Base-by-base conservation (phyloP, 2,329 filamentous ascomycete species). In the Stemphylium vesicarium region DNA sequence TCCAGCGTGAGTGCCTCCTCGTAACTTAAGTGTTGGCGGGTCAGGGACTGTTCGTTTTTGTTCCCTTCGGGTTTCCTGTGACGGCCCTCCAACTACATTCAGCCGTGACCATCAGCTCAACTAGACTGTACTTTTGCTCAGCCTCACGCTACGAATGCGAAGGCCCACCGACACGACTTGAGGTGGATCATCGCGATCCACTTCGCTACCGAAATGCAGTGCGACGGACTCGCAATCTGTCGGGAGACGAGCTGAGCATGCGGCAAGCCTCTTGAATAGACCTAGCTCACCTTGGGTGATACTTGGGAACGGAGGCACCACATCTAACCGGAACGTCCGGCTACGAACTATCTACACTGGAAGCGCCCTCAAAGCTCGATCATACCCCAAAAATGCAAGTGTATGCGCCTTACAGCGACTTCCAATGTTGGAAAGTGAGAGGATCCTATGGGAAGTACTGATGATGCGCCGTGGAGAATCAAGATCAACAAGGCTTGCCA, bases 131-230 rank as follows among this genome's bases (percentile, higher is more conserved):
- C 18, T 40, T 42, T 24, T 43, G 18, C 41, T 32, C 42, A 47
- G 39, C 33, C 51, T 50, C 42, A 24, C 37, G 37, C 53, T 20
- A 33, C 26, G 20, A 51, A 52, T 33, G 49, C 48, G 49, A 47
- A 16, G 15, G 33, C 22, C 37, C 38, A 18, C 11, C 26, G 15
- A 47, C 20, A 33, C 24, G 22, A 36, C 36, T 4, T 35, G 42
- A 35, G 9, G 26, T 36, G 41, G 16, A 31, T 15, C 12, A 41
- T 33, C 7, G 32, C 22, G 4, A 42, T 38, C 12, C 12, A 31
- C 36, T 24, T 33, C 15, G 36, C 39, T 22, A 29, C 18, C 32
- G 29, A 41, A 11, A 52, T 13, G 37, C 48, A 46, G 48, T 47
- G 32, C 26, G 38, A 52, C 48, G 10, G 24, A 32, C 41, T 38